Evolutionary conservation across 2,329 filamentous ascomycete species (phyloP).

Genomic region (Hymenoscyphus repandus): DNA sequence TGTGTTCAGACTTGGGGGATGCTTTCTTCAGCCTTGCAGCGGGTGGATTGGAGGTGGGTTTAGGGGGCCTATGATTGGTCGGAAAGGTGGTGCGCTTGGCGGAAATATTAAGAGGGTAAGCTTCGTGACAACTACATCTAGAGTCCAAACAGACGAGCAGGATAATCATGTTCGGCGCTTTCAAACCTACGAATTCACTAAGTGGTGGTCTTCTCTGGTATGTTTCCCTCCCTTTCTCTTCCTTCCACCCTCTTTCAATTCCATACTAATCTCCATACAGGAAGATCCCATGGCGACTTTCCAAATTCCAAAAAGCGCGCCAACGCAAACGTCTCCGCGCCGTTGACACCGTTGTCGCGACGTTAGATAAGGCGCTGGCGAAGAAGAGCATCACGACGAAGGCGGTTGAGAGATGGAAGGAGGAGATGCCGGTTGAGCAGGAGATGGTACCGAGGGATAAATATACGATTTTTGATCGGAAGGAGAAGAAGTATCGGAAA

Average conservation of each 20-base stretch:
- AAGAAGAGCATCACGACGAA: slow-evolving; percentile 68
- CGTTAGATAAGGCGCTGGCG: slow-evolving; percentile 71
- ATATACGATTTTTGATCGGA: slow-evolving; percentile 96
- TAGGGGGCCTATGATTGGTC: slow-evolving; percentile 22
- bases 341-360: slow-evolving; percentile 83
- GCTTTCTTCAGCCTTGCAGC: slow-evolving; percentile 4
- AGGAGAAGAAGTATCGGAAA: slow-evolving; percentile 93
- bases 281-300: slow-evolving; percentile 98
- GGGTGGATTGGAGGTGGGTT: slow-evolving; percentile 2
- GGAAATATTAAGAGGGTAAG: slow-evolving; percentile 16
- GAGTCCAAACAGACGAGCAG: not conserved
- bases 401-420: slow-evolving; percentile 84
- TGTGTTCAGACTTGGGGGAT: slow-evolving; percentile 4
- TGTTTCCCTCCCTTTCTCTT: slow-evolving; percentile 13
- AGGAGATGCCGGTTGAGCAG: slow-evolving; percentile 89
- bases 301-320: slow-evolving; percentile 81
- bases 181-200: slow-evolving; percentile 72
- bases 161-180: slow-evolving; percentile 69
- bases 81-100: slow-evolving; percentile 16
- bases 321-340: slow-evolving; percentile 77
- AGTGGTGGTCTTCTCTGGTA: slow-evolving; percentile 81
- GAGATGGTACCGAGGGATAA: slow-evolving; percentile 97
- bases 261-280: slow-evolving; percentile 32
- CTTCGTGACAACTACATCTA: not conserved
- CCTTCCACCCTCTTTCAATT: not conserved